phyloP scores from a whole-genome alignment of 306 rosid species.

The Castanea crenata region DNA sequence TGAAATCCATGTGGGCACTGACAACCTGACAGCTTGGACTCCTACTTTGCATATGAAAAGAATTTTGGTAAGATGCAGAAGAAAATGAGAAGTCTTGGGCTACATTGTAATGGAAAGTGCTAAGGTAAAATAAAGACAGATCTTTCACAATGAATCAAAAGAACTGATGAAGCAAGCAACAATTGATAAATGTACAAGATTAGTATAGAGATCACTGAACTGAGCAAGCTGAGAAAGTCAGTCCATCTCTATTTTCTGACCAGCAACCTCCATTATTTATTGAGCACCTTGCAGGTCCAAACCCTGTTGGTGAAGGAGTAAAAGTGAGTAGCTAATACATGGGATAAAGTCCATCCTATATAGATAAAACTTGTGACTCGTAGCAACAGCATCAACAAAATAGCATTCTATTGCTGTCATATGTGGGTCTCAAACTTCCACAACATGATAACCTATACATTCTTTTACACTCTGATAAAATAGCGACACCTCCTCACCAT shows the following conservation, averaged over 20 bases:
- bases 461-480: not conserved
- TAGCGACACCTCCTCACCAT: not conserved
- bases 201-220: slow-evolving; percentile 60
- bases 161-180: not conserved
- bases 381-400: slow-evolving; percentile 17
- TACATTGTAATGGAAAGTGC: slow-evolving; percentile 4
- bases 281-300: slow-evolving; percentile 89
- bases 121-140: not conserved
- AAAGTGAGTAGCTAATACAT: not conserved
- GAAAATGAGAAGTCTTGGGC: slow-evolving; percentile 1
- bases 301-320: slow-evolving; percentile 53
- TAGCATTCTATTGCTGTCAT: not conserved
- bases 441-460: not conserved
- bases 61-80: slow-evolving; percentile 20
- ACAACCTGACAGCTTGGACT: slow-evolving; percentile 61
- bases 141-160: not conserved
- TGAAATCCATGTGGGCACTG: slow-evolving; percentile 68
- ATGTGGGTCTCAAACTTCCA: not conserved
- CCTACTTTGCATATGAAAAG: slow-evolving; percentile 35
- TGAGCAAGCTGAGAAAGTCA: slow-evolving; percentile 79
- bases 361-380: not conserved
- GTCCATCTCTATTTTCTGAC: slow-evolving; percentile 54
- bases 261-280: slow-evolving; percentile 90
- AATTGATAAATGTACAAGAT: slow-evolving; percentile 4
- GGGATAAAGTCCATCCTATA: not conserved